Base-by-base conservation (phyloP, 495 filamentous ascomycete genomes). In the Sabuloglossum arenarium region DNA sequence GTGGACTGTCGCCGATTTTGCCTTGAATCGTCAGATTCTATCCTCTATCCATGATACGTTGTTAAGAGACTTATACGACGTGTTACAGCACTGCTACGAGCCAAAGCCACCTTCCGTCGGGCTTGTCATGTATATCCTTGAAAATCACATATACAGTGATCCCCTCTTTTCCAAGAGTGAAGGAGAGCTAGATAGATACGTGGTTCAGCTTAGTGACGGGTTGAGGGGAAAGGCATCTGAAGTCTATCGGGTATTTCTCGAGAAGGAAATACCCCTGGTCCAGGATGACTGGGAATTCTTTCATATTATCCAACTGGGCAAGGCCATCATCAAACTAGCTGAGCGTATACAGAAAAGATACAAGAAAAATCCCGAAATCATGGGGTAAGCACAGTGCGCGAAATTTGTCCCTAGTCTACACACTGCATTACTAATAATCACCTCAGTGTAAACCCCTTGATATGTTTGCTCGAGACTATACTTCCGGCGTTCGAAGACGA, bases 291-390 rank as follows among this genome's bases (percentile, higher is more conserved):
- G 91, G 85, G 77, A 91, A 59, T 83, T 89, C 61, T 84, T 75
- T 56, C 81, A 96, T 66, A 80, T 97, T 51, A 84, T 94, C 55
- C 77, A 89, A 59, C 79, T 97, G 42, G 87, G 87, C 23, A 85
- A 94, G 64, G 77, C 82, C 0, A 84, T 96, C 3, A 79, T 86
- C 10, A 85, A 82, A 59, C 74, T 95, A 25, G 82, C 80, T 27
- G 79, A 89, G 59, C 86, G 79, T 66, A 90, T 94, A 59, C 81
- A 87, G 69, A 97, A 95, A 67, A 79, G 93, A 24, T 99, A 90
- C 67, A 76, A 78, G 56, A 89, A 84, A 58, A 94, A 84, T 58
- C 87, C 88, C 0, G 83, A 86, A 49, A 81, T 97, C 56, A 82
- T 95, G 82, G 89, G 87, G 78, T 80, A 70, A 58, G 70, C 63